Evolutionary conservation across 202 grass and related monocot species (phyloP).

Genomic region (Carex arenaria): DNA sequence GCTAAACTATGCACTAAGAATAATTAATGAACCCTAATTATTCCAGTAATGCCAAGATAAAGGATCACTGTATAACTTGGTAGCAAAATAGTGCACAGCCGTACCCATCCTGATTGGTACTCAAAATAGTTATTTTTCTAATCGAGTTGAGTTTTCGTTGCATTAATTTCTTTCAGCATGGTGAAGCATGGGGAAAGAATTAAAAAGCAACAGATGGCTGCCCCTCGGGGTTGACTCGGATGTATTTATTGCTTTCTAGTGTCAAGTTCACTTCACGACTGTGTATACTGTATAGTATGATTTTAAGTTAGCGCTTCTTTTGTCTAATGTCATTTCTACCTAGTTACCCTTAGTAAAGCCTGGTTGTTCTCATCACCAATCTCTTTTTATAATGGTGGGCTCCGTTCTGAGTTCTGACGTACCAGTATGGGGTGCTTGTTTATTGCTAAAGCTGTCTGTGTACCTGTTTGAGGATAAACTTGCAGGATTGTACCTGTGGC

Average conservation of each 20-base stretch:
- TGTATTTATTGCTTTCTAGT: neutral
- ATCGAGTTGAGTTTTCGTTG: neutral
- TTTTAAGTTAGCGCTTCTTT: neutral
- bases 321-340: neutral
- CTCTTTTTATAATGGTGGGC: neutral
- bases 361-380: neutral
- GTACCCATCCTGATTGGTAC: neutral
- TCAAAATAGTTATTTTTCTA: neutral
- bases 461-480: no score
- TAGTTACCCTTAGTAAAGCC: neutral
- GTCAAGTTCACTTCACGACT: neutral
- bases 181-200: conserved; percentile 73
- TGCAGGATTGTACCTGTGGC: no score
- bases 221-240: conserved; percentile 58
- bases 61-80: neutral
- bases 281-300: neutral
- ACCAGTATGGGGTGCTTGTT: neutral
- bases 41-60: neutral
- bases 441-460: neutral
- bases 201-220: conserved; percentile 92
- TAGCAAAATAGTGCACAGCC: neutral
- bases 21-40: conserved; percentile 6
- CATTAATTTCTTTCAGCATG: conserved; percentile 43
- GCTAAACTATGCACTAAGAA: neutral
- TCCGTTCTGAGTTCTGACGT: neutral